Conservation (phyloP, 495 filamentous ascomycete genomes). For the Xylaria curta region DNA sequence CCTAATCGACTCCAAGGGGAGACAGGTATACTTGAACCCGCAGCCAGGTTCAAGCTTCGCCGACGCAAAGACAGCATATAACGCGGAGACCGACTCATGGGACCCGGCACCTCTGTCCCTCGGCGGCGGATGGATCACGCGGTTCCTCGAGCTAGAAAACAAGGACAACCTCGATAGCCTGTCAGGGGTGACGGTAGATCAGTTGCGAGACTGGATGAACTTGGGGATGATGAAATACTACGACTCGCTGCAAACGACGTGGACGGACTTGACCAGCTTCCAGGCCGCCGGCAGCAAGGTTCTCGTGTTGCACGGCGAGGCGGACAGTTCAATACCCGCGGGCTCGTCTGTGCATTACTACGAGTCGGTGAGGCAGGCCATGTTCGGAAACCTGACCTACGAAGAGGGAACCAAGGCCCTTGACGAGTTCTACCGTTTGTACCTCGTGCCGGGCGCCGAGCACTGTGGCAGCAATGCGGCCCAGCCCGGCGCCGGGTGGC, state of each 20-base stretch:
- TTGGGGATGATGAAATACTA: conserved; percentile 44
- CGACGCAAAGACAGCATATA: conserved; percentile 53
- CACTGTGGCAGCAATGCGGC: conserved; percentile 53
- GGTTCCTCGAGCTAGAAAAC: conserved; percentile 43
- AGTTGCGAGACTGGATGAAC: conserved; percentile 55
- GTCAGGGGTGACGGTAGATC: conserved; percentile 56
- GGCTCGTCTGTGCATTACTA: conserved; percentile 56
- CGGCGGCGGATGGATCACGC: conserved; percentile 47
- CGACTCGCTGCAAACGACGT: conserved; percentile 55
- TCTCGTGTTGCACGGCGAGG: conserved; percentile 59
- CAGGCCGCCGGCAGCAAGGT: conserved; percentile 57
- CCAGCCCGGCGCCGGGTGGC: conserved; percentile 51
- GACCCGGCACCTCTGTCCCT: conserved; percentile 44
- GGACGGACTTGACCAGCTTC: conserved; percentile 54
- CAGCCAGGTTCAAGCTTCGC: conserved; percentile 49
- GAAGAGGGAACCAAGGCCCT: conserved; percentile 44
- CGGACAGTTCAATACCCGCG: conserved; percentile 55
- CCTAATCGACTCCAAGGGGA: conserved; percentile 50
- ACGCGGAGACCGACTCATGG: conserved; percentile 47
- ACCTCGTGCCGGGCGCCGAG: conserved; percentile 57
- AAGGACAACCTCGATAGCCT: conserved; percentile 46
- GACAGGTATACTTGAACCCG: conserved; percentile 55
- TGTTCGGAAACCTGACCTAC: conserved; percentile 52
- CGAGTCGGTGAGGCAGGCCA: conserved; percentile 56
- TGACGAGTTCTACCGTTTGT: conserved; percentile 60